Evolutionary conservation across 2,329 filamentous ascomycete species (phyloP), one percentile per base, ranked within the genome.

Genomic region (Aureobasidium lini): DNA sequence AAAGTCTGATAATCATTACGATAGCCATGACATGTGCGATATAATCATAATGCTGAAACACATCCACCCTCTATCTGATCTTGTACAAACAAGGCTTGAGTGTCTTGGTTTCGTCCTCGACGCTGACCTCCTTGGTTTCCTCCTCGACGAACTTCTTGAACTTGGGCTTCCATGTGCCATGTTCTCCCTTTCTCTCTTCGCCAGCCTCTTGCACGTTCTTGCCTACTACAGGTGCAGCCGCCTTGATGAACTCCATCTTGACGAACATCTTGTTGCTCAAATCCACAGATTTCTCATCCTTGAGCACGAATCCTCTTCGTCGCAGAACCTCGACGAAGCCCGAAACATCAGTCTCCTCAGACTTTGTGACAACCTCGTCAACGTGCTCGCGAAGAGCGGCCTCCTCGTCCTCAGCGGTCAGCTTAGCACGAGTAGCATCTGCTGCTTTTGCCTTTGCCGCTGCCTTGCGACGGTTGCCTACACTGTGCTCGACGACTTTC

Each of bases 41-140:
- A 44, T 39, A 13, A 57, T 46, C 13, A 57, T 39, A 28, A 56
- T 54, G 37, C 37, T 5, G 13, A 11, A 54, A 16, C 3, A 9
- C 11, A 23, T 36, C 13, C 52, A 34, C 37, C 16, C 16, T 44
- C 50, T 79, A 95, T 67, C 93, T 83, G 65, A 92, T 83, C 78
- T 97, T 97, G 75, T 97, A 97, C 62, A 97, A 85, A 76, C 94
- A 97, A 16, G 94, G 94, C 79, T 97, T 97, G 66, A 99, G 74
- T 59, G 93, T 89, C 65, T 87, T 84, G 5, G 79, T 79, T 64
- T 86, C 84, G 62, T 83, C 81, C 62, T 84, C 81, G 1, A 79
- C 79, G 49, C 79, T 77, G 60, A 82, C 75, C 16, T 80, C 81
- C 36, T 79, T 81, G 31, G 78, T 77, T 59, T 77, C 77, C 23